These are phyloP conservation scores for Lolium rigidum DNA, from an alignment of 176 grass and related monocot genomes.

Conservation along the genomic window DNA sequence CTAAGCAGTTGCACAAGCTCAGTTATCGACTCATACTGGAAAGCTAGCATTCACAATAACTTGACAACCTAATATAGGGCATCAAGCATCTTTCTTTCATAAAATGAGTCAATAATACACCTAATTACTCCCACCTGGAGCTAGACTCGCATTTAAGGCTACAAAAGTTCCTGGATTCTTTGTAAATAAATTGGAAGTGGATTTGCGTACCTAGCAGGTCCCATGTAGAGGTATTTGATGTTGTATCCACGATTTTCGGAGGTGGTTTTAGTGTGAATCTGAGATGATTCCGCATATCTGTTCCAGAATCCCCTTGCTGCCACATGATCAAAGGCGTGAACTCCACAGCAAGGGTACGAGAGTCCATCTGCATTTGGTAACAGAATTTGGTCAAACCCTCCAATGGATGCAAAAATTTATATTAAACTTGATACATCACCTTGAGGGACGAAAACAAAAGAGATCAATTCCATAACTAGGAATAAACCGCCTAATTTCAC, in stretches of 20 bases:
- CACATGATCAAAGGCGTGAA: slow-evolving; percentile 90
- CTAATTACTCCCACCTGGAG: neutral
- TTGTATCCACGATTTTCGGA: slow-evolving; percentile 64
- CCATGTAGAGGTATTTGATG: slow-evolving; percentile 54
- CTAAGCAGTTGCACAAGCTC: slow-evolving; percentile 16
- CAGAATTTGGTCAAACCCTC: neutral
- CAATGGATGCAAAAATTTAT: neutral
- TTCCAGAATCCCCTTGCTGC: slow-evolving; percentile 80
- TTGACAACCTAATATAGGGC: neutral
- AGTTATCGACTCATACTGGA: slow-evolving; percentile 23
- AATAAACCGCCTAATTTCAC: slow-evolving; percentile 10
- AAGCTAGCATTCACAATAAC: neutral
- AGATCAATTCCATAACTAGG: slow-evolving; percentile 23
- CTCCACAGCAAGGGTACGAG: slow-evolving; percentile 89
- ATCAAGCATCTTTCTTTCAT: slow-evolving; percentile 4
- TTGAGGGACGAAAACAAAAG: neutral
- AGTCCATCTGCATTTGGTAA: slow-evolving; percentile 82
- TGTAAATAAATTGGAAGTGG: neutral
- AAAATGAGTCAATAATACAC: slow-evolving; percentile 6
- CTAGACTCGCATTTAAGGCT: neutral
- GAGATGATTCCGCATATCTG: slow-evolving; percentile 72
- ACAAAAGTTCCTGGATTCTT: slow-evolving; percentile 10
- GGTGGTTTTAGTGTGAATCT: slow-evolving; percentile 72
- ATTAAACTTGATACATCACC: neutral
- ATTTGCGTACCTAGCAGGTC: slow-evolving; percentile 67